Percentiles rank a stretch among this genome's conserved stretches.
These are phyloP conservation scores for Strobilomyces echinocephalus DNA, from an alignment of 768 basidiomycete genomes.

Conservation along the genomic window DNA sequence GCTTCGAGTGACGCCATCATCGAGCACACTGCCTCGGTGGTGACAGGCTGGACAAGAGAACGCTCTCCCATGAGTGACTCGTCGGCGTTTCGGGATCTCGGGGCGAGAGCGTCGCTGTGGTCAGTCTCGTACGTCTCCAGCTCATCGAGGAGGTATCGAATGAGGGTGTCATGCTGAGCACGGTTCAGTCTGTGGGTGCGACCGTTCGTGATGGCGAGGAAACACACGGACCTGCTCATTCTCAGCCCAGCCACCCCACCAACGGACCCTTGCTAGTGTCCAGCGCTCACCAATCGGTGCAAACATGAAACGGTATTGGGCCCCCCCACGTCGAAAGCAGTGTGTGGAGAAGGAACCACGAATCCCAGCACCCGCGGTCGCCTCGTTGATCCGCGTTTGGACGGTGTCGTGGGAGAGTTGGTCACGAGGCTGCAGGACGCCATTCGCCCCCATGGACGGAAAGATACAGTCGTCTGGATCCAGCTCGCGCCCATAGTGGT, in stretches of 20 bases:
- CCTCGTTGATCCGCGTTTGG: too few species aligned
- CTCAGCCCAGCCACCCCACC: slow-evolving; percentile 43
- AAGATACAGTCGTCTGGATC: too few species aligned
- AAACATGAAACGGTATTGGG: slow-evolving; percentile 34
- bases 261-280: slow-evolving; percentile 26
- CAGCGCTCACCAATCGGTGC: slow-evolving; percentile 34
- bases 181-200: not conserved
- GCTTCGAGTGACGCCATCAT: too few species aligned
- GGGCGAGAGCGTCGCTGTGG: not conserved
- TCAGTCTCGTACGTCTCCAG: not conserved
- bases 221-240: slow-evolving; percentile 22
- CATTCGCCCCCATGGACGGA: too few species aligned
- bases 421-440: too few species aligned
- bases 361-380: too few species aligned
- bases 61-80: not conserved
- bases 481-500: too few species aligned
- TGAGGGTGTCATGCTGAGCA: not conserved
- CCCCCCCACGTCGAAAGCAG: not conserved
- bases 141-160: not conserved
- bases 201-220: not conserved
- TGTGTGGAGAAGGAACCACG: not conserved
- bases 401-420: too few species aligned
- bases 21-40: too few species aligned
- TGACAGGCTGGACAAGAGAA: too few species aligned
- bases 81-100: slow-evolving; percentile 1